Percentiles rank a stretch among this genome's conserved stretches.
Conservation (phyloP, 768 basidiomycete genomes). For the Podaxis mareebaensis region DNA sequence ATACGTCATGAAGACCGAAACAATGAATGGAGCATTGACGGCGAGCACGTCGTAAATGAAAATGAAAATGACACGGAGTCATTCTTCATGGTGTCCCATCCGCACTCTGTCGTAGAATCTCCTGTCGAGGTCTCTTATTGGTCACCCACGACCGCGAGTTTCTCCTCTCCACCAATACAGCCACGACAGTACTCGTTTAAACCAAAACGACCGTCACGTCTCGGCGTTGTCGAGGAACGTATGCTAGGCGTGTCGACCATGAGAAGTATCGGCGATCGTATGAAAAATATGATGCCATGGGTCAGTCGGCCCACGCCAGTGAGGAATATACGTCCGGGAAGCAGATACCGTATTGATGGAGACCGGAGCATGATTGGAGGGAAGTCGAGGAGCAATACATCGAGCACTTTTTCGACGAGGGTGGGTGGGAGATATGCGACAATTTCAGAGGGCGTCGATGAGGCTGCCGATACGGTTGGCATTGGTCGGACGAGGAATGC, state of each 20-base stretch:
- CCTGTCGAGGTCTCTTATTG: constrained; percentile 5
- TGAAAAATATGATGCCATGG: constrained; percentile 12
- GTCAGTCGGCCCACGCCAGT: background rate
- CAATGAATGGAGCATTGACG: constrained; percentile 22
- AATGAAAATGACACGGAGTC: constrained; percentile 13
- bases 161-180: background rate
- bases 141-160: constrained; percentile 2
- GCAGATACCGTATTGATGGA: constrained; percentile 4
- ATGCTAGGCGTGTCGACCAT: background rate
- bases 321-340: background rate
- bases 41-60: background rate
- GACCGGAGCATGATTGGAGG: background rate
- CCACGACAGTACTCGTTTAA: background rate
- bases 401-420: constrained; percentile 10
- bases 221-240: background rate
- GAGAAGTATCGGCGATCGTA: constrained; percentile 1
- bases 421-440: background rate
- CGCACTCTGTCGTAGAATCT: constrained; percentile 6
- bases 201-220: constrained; percentile 1
- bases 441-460: constrained; percentile 15
- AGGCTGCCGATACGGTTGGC: background rate
- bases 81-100: constrained; percentile 9
- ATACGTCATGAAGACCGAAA: constrained; percentile 14
- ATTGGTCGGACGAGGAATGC: background rate
- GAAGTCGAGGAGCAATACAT: constrained; percentile 1